Evolutionary conservation across 1,284 basidiomycete genomes (phyloP).

Genomic region (Naganishia albida): DNA sequence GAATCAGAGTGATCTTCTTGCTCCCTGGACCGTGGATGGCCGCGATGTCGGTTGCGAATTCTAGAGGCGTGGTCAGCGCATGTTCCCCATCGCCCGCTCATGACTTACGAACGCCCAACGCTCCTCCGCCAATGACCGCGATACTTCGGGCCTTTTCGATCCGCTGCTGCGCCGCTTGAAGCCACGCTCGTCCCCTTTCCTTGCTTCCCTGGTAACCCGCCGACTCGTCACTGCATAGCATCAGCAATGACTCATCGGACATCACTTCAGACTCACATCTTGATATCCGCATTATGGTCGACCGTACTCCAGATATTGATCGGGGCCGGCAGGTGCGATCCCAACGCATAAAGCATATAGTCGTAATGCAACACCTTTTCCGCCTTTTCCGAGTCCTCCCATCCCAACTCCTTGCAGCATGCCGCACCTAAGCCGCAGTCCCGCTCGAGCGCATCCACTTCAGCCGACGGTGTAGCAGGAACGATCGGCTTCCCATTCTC

Average conservation of each 20-base stretch:
- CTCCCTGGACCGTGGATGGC: constrained; percentile 57
- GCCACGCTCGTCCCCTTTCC: constrained; percentile 35
- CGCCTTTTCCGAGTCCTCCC: constrained; percentile 35
- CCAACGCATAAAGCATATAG: constrained; percentile 55
- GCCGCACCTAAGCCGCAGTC: constrained; percentile 17
- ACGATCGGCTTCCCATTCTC: constrained; percentile 9
- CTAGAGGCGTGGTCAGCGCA: constrained; percentile 34
- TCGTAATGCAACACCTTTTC: constrained; percentile 52
- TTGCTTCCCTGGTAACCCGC: constrained; percentile 31
- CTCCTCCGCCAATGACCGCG: constrained; percentile 57
- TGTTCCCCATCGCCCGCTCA: not conserved
- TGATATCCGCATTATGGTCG: constrained; percentile 32
- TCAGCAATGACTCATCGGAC: not conserved
- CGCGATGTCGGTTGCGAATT: constrained; percentile 57
- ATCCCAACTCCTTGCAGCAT: constrained; percentile 23
- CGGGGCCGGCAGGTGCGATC: constrained; percentile 50
- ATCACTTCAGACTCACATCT: constrained; percentile 2
- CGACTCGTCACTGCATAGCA: not conserved
- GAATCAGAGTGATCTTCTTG: constrained; percentile 56
- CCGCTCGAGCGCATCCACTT: not conserved
- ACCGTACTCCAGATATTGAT: constrained; percentile 48
- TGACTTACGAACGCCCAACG: constrained; percentile 56
- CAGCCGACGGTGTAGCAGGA: constrained; percentile 7
- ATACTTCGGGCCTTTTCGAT: constrained; percentile 51
- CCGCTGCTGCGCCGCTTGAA: constrained; percentile 39